Percentiles rank a stretch among this genome's conserved stretches.
phyloP scores from a whole-genome alignment of 192 early-diverging fungal genomes.

The Umbelopsis sp. region DNA sequence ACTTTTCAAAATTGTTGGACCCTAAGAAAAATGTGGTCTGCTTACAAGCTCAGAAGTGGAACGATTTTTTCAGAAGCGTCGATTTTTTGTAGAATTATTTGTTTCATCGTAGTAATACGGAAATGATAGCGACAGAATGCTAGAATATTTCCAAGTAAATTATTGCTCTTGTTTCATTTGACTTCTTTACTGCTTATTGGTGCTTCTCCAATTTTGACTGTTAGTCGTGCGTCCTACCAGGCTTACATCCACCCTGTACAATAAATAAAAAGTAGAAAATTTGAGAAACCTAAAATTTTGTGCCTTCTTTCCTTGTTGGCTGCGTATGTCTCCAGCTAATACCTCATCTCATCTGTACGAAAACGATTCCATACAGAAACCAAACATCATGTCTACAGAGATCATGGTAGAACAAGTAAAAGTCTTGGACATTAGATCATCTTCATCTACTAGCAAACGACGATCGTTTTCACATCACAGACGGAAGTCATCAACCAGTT shows the following conservation, averaged over 20 bases:
- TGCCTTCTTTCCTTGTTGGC: background rate
- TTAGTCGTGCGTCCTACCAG: no score
- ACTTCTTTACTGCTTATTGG: no score
- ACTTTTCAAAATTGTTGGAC: background rate
- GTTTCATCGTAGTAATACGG: no score
- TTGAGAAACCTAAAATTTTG: background rate
- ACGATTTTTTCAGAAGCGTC: no score
- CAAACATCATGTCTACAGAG: background rate
- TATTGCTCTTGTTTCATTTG: no score
- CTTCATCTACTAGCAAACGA: conserved; percentile 2
- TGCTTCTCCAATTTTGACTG: no score
- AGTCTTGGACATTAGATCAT: background rate
- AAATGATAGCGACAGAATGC: no score
- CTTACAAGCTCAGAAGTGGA: background rate
- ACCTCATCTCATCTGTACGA: background rate
- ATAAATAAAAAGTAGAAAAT: background rate
- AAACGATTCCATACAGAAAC: background rate
- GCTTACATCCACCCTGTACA: no score
- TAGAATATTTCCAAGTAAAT: no score
- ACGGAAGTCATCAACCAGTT: conserved; percentile 5
- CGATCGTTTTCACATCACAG: conserved; percentile 10
- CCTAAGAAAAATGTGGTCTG: background rate
- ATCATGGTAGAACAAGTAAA: background rate
- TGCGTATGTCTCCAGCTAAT: background rate
- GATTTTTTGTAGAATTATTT: no score